Evolutionary conservation across 257 asterid genomes (phyloP).

Genomic region (Capsicum baccatum): DNA sequence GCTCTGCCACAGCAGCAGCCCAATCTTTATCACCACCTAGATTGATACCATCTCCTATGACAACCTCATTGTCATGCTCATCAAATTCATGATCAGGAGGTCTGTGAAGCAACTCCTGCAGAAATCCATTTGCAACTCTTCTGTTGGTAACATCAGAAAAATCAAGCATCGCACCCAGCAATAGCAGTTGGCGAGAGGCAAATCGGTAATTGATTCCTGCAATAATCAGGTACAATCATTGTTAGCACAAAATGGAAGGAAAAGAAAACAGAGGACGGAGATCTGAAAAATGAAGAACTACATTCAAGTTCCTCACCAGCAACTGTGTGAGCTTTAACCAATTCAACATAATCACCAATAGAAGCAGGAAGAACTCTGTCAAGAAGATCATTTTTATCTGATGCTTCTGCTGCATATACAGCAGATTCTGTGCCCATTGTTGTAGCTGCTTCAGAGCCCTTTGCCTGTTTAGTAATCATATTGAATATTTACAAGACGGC

Average conservation of each 20-base stretch:
- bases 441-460: constrained; percentile 94
- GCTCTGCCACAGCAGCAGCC: constrained; percentile 86
- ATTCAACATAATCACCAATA: constrained; percentile 69
- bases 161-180: constrained; percentile 86
- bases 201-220: constrained; percentile 84
- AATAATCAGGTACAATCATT: constrained; percentile 36
- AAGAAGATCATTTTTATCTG: constrained; percentile 85
- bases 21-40: constrained; percentile 96
- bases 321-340: constrained; percentile 78
- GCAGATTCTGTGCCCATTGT: constrained; percentile 87
- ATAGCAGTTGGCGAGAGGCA: constrained; percentile 85
- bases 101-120: constrained; percentile 72
- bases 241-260: constrained; percentile 19
- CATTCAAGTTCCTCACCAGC: constrained; percentile 68
- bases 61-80: constrained; percentile 69
- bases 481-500: constrained; percentile 26
- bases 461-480: constrained; percentile 58
- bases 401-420: constrained; percentile 94
- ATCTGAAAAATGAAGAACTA: not conserved
- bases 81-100: constrained; percentile 79
- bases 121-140: constrained; percentile 80
- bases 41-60: constrained; percentile 89
- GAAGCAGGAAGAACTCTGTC: constrained; percentile 83
- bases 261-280: constrained; percentile 2
- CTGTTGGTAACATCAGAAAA: constrained; percentile 88